Evolutionary conservation across 73 alveolate species (phyloP), one percentile per base, ranked within the genome.

Genomic region (Paramecium pentaurelia): DNA sequence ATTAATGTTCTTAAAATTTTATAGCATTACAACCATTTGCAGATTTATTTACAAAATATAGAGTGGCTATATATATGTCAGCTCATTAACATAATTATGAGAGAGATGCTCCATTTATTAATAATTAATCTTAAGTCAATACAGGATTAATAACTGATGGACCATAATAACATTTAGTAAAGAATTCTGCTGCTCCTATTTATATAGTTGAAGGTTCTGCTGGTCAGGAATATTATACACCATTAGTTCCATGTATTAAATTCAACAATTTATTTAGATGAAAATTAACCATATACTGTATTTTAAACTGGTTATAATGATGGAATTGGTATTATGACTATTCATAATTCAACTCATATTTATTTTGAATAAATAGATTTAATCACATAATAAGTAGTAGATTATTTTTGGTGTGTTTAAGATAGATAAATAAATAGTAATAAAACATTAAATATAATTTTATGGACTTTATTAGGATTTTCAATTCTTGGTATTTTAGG

Each of bases 1-100:
- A 28, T 27, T 28, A 44, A 8, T 80, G 91, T 20, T 60, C 64
- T 3, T 8, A 34, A 10, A 80, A 80, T 45, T 27, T 20, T 40
- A 25, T 42, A 28, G 73, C 91, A 11, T 18, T 80, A 44, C 25
- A 12, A 25, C 45, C 16, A 20, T 80, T 80, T 20, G 91, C 91
- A 14, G 91, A 40, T 45, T 36, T 80, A 27, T 80, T 80, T 32
- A 25, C 91, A 0, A 18, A 44, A 44, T 80, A 80, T 47, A 47
- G 27, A 25, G 91, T 80, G 25, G 91, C 47, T 14, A 47, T 80
- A 10, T 80, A 44, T 80, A 80, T 80, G 91, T 22, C 77, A 18
- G 91, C 91, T 32, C 91, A 80, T 80, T 28, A 80, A 47, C 91
- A 80, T 80, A 80, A 44, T 49, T 80, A 80, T 80, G 91, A 80